Percentiles rank a stretch among this genome's conserved stretches.
phyloP scores from a whole-genome alignment of 2,329 filamentous ascomycete species.

The Penicillium sp. region DNA sequence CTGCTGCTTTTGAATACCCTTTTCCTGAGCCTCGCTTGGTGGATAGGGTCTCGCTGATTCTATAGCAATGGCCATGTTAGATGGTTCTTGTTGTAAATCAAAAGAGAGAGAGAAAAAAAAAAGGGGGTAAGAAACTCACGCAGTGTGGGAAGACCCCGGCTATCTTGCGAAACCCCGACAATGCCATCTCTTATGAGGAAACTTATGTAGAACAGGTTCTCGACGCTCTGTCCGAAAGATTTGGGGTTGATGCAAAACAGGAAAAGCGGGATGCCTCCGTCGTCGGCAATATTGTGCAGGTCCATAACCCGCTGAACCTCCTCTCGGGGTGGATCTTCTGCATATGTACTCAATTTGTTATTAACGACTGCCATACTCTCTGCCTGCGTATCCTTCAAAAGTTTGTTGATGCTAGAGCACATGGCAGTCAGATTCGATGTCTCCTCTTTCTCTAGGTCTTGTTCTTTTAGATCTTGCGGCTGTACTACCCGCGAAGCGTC shows the following conservation, averaged over 20 bases:
- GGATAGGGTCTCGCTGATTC: slow-evolving; percentile 44
- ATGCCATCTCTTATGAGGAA: slow-evolving; percentile 87
- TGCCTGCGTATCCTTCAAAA: slow-evolving; percentile 47
- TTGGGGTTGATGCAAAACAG: slow-evolving; percentile 84
- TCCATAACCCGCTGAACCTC: slow-evolving; percentile 55
- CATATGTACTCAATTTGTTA: slow-evolving; percentile 33
- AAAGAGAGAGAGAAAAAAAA: slow-evolving; percentile 1
- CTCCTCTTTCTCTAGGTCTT: slow-evolving; percentile 71
- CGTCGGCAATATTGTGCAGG: slow-evolving; percentile 60
- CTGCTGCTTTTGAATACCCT: slow-evolving; percentile 68
- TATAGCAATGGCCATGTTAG: slow-evolving; percentile 22
- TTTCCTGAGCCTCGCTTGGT: slow-evolving; percentile 46
- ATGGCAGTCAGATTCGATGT: slow-evolving; percentile 75
- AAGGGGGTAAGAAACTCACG: slow-evolving; percentile 52
- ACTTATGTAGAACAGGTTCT: slow-evolving; percentile 95
- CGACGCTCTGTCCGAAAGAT: slow-evolving; percentile 90
- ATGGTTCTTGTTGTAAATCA: slow-evolving; percentile 13
- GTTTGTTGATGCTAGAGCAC: slow-evolving; percentile 68
- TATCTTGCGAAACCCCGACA: slow-evolving; percentile 69
- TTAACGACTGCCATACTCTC: slow-evolving; percentile 48
- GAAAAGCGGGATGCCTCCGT: slow-evolving; percentile 72
- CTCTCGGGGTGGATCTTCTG: slow-evolving; percentile 33
- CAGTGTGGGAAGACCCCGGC: slow-evolving; percentile 70
- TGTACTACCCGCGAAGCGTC: slow-evolving; percentile 64
- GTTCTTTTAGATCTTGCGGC: slow-evolving; percentile 71